Conservation (phyloP, 179 eudicot genomes). For the Sideroxylon spinosum region DNA sequence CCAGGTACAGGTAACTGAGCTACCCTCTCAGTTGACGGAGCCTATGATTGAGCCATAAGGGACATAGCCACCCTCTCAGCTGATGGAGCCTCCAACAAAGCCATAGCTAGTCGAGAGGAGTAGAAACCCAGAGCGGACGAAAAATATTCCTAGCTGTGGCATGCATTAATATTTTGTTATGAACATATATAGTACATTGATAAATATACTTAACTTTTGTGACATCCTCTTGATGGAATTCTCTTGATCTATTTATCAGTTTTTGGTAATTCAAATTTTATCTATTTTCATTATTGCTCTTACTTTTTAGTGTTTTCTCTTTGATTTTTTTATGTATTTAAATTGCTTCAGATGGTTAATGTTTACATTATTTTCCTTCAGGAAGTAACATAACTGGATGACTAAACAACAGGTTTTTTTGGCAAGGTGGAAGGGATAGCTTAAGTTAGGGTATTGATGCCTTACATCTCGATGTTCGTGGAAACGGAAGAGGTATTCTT, state of each 20-base stretch:
- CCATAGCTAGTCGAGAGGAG: too few species aligned
- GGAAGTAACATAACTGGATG: slow-evolving; percentile 46
- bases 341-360: slow-evolving; percentile 12
- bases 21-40: too few species aligned
- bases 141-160: too few species aligned
- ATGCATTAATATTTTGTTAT: too few species aligned
- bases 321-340: background rate
- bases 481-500: slow-evolving; percentile 70
- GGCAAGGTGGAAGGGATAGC: slow-evolving; percentile 30
- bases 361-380: slow-evolving; percentile 31
- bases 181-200: too few species aligned
- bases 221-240: slow-evolving; percentile 80
- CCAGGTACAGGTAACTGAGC: too few species aligned
- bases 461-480: slow-evolving; percentile 61
- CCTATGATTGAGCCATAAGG: too few species aligned
- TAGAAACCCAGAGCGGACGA: too few species aligned
- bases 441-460: slow-evolving; percentile 34
- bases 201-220: too few species aligned
- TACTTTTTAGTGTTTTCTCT: slow-evolving; percentile 7
- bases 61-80: too few species aligned
- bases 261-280: slow-evolving; percentile 29
- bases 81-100: too few species aligned
- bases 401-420: slow-evolving; percentile 32
- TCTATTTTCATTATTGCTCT: background rate
- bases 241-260: slow-evolving; percentile 77